phyloP scores from a whole-genome alignment of 768 basidiomycete genomes.

The Phlebiopsis gigantea region DNA sequence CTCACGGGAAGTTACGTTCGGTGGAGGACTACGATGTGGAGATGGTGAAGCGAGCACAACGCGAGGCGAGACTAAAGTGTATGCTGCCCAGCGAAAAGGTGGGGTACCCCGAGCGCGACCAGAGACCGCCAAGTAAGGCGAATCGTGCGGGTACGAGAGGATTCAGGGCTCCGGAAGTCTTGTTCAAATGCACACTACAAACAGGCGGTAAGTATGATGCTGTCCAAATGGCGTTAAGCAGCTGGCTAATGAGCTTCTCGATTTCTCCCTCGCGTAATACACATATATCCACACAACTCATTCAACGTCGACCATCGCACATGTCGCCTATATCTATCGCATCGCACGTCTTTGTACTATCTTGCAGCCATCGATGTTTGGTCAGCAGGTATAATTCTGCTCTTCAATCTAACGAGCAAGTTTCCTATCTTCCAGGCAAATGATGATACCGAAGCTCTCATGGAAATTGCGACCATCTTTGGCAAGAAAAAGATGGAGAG shows the following conservation, averaged over 20 bases:
- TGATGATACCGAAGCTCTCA: constrained; percentile 91
- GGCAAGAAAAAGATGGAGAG: constrained; percentile 81
- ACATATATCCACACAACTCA: too few species aligned
- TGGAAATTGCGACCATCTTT: constrained; percentile 89
- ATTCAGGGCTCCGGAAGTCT: constrained; percentile 93
- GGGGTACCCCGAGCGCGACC: constrained; percentile 74
- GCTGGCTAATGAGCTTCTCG: too few species aligned
- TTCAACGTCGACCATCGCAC: neutral
- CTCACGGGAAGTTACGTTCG: constrained; percentile 59
- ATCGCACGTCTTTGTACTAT: neutral
- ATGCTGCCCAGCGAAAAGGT: constrained; percentile 58
- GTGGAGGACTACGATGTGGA: constrained; percentile 42
- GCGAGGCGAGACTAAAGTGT: constrained; percentile 52
- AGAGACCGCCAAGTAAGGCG: constrained; percentile 80
- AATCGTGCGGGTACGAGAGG: constrained; percentile 96
- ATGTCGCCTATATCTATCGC: too few species aligned
- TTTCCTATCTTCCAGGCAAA: constrained; percentile 93
- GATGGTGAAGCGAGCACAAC: constrained; percentile 51
- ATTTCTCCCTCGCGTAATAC: neutral
- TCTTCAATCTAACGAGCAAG: constrained; percentile 88
- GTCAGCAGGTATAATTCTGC: constrained; percentile 88
- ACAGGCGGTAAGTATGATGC: constrained; percentile 62
- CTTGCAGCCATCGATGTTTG: constrained; percentile 88
- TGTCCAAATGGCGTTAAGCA: neutral
- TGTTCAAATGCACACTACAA: constrained; percentile 92